Conservation (phyloP, 768 basidiomycete species). For the Serendipita sp. region DNA sequence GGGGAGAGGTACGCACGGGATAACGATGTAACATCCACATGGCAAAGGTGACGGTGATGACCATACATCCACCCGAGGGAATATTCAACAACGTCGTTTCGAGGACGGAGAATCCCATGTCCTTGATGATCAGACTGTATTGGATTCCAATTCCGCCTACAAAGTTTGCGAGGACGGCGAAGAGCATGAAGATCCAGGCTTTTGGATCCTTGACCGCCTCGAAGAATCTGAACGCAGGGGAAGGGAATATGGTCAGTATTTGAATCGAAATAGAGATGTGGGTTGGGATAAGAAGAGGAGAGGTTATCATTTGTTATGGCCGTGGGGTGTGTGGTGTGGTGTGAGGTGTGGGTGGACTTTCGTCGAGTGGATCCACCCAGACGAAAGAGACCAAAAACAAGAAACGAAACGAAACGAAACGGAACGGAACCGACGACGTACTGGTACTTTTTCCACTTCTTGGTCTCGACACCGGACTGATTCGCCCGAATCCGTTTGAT, state of each 20-base stretch:
- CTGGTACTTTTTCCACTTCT: constrained; percentile 64
- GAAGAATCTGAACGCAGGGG: constrained; percentile 30
- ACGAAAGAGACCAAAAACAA: neutral
- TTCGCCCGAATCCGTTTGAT: constrained; percentile 52
- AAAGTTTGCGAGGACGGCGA: constrained; percentile 29
- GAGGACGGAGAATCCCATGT: constrained; percentile 45
- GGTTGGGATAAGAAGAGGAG: no score
- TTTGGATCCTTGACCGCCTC: constrained; percentile 55
- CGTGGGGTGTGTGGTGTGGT: no score
- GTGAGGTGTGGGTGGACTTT: no score
- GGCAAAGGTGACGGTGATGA: constrained; percentile 10
- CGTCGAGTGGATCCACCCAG: no score
- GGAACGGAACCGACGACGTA: constrained; percentile 13
- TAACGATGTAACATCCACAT: neutral
- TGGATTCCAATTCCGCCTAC: constrained; percentile 22
- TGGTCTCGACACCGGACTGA: constrained; percentile 71
- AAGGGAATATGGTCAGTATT: no score
- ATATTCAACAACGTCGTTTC: constrained; percentile 48
- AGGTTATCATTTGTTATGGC: no score
- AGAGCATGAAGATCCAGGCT: constrained; percentile 62
- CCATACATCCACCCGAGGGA: constrained; percentile 9
- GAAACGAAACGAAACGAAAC: neutral
- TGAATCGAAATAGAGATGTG: neutral
- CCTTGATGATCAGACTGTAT: constrained; percentile 42
- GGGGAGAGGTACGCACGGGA: constrained; percentile 4